phyloP scores from a whole-genome alignment of 2,329 filamentous ascomycete species.

The Paraconiothyrium sp. region DNA sequence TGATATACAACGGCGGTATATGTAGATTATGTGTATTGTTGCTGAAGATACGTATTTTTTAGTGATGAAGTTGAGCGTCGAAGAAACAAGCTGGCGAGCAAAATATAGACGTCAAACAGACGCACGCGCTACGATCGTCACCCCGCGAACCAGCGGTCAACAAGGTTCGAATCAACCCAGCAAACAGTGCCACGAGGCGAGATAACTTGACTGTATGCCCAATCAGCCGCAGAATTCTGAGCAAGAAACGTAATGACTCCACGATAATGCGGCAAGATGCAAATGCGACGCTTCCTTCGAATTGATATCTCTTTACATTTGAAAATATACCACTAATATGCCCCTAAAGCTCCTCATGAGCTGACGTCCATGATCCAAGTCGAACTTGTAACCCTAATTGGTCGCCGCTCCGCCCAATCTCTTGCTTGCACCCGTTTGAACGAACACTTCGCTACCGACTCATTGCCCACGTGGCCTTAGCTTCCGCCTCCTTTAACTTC shows the following conservation, averaged over 20 bases:
- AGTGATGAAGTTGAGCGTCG: not conserved
- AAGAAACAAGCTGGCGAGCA: not conserved
- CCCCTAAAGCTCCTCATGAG: not conserved
- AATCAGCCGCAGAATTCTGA: not conserved
- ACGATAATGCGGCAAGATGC: not conserved
- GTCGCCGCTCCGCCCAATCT: not conserved
- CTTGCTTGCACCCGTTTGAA: not conserved
- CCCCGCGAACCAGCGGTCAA: not conserved
- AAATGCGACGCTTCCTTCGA: not conserved
- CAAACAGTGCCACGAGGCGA: not conserved
- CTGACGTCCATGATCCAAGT: not conserved
- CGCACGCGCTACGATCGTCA: not conserved
- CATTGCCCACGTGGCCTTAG: conserved; percentile 26
- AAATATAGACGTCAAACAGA: not conserved
- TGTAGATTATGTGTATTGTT: not conserved
- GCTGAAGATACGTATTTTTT: not conserved
- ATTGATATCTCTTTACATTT: conserved; percentile 4
- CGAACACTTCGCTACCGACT: conserved; percentile 18
- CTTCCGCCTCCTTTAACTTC: conserved; percentile 28
- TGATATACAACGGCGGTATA: not conserved
- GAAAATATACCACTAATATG: not conserved
- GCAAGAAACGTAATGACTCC: not conserved
- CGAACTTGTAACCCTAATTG: not conserved
- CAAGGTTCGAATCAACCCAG: not conserved
- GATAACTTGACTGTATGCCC: not conserved